Evolutionary conservation across 208 protist species (phyloP).

Genomic region (Trypanosoma cruzi): DNA sequence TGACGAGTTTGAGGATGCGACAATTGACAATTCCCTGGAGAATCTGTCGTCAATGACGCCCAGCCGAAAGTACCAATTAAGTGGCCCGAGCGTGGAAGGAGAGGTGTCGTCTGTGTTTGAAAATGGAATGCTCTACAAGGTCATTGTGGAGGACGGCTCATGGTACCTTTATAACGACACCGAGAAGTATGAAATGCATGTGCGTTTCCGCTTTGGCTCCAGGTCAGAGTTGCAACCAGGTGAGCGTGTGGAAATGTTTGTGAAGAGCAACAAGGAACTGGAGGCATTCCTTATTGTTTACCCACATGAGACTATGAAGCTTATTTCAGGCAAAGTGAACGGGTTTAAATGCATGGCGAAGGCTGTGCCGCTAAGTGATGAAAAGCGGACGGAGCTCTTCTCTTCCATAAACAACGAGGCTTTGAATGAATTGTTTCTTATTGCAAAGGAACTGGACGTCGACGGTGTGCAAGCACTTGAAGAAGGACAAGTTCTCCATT

Average conservation of each 20-base stretch:
- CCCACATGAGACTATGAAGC: conserved; percentile 64
- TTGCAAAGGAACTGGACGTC: conserved; percentile 45
- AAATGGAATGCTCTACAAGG: conserved; percentile 71
- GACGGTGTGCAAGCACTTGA: conserved; percentile 37
- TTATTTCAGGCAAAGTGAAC: conserved; percentile 68
- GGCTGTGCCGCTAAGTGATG: conserved; percentile 58
- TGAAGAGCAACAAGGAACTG: conserved; percentile 56
- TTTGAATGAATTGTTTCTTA: conserved; percentile 34
- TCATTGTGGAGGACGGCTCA: conserved; percentile 52
- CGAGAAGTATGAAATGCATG: conserved; percentile 85
- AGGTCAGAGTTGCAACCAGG: conserved; percentile 67
- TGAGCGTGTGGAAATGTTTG: conserved; percentile 59
- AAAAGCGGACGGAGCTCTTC: conserved; percentile 49
- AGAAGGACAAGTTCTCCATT: conserved; percentile 55
- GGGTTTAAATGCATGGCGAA: conserved; percentile 67
- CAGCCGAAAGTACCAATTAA: not conserved
- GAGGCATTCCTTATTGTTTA: conserved; percentile 58
- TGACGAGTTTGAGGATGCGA: conserved; percentile 84
- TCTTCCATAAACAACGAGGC: conserved; percentile 46
- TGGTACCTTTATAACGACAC: conserved; percentile 90
- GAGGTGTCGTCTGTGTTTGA: conserved; percentile 64
- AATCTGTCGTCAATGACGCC: conserved; percentile 43
- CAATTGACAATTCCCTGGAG: conserved; percentile 51
- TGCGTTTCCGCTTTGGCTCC: conserved; percentile 69
- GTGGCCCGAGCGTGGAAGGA: conserved; percentile 49